Evolutionary conservation across 495 filamentous ascomycete species (phyloP).

Genomic region (Penicillium ucsense): DNA sequence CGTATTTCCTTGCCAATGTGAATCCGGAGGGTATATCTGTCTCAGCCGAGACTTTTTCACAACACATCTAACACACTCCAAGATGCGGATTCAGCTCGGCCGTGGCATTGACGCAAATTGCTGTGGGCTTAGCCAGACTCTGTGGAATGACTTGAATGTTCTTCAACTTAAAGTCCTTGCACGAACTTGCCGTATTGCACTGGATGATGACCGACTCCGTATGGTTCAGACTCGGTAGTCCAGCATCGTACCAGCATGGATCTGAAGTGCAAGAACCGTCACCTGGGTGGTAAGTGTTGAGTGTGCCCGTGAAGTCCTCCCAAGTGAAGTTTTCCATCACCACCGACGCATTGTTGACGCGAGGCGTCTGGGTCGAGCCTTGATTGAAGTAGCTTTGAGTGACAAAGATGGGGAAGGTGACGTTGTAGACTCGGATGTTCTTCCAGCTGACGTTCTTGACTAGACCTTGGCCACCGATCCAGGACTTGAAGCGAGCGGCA

Average conservation of each 20-base stretch:
- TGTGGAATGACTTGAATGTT: slow-evolving; percentile 28
- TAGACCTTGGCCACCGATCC: slow-evolving; percentile 30
- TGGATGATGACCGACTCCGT: slow-evolving; percentile 30
- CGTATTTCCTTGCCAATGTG: no score
- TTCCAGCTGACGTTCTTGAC: slow-evolving; percentile 34
- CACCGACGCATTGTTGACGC: slow-evolving; percentile 20
- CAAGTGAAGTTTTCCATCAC: slow-evolving; percentile 32
- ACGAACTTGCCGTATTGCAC: slow-evolving; percentile 27
- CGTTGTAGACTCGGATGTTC: slow-evolving; percentile 33
- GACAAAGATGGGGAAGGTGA: slow-evolving; percentile 37
- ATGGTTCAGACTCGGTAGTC: slow-evolving; percentile 24
- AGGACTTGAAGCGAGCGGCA: slow-evolving; percentile 33
- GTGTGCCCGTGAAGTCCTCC: slow-evolving; percentile 30
- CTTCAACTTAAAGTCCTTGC: slow-evolving; percentile 20
- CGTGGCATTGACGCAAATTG: slow-evolving; percentile 28
- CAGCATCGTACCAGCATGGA: slow-evolving; percentile 32
- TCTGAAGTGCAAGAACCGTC: slow-evolving; percentile 32
- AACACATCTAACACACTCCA: slow-evolving; percentile 2
- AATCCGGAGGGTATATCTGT: no score
- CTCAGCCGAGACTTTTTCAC: no score
- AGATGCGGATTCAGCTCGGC: slow-evolving; percentile 23
- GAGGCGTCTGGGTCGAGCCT: slow-evolving; percentile 14
- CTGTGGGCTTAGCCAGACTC: slow-evolving; percentile 16
- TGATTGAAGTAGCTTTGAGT: slow-evolving; percentile 33
- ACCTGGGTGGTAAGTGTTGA: slow-evolving; percentile 28